A percentile compares a stretch with the other conserved stretches of the same genome.
Evolutionary conservation across 2,329 filamentous ascomycete species (phyloP).

Genomic region (Trichoderma sp.): DNA sequence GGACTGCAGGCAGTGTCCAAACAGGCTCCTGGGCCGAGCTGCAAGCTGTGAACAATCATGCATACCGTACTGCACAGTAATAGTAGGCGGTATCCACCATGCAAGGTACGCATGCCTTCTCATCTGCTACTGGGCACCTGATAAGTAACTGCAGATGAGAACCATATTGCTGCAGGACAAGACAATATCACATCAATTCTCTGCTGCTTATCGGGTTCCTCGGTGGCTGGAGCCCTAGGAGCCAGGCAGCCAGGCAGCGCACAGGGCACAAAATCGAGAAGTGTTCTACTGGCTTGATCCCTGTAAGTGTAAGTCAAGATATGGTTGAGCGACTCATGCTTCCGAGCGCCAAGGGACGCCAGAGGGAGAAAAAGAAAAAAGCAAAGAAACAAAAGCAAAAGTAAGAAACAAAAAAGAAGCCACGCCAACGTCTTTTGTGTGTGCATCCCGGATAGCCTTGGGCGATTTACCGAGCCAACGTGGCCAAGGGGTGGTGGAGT

Average conservation of each 20-base stretch:
- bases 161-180: no score
- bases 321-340: no score
- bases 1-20: not conserved
- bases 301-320: no score
- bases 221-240: no score
- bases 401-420: not conserved
- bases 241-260: no score
- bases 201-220: no score
- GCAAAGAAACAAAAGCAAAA: not conserved
- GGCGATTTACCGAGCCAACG: slow-evolving; percentile 15
- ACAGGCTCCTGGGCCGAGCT: not conserved
- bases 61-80: not conserved
- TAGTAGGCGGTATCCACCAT: not conserved
- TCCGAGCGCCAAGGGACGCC: slow-evolving; percentile 3
- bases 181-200: no score
- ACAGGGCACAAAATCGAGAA: no score
- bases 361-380: not conserved
- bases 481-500: slow-evolving; percentile 15
- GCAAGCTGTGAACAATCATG: not conserved
- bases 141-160: no score
- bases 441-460: not conserved
- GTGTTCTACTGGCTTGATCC: no score
- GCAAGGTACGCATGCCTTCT: no score
- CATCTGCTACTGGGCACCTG: no score
- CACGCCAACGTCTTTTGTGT: slow-evolving; percentile 6